A percentile compares a stretch with the other conserved stretches of the same genome.
Conservation (phyloP, 805 yeast species). For the Ogataea ramenticola region DNA sequence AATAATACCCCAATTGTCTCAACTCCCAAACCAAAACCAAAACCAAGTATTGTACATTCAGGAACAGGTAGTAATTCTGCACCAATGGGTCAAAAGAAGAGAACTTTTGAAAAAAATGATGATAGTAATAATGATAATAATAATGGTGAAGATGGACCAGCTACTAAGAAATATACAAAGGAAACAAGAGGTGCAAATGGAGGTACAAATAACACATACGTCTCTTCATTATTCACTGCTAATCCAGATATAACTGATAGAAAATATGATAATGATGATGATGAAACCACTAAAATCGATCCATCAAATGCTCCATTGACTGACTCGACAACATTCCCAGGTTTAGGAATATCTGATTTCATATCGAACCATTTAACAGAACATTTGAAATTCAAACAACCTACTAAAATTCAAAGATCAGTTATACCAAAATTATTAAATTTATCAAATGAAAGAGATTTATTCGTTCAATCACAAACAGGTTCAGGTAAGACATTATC, state of each 20-base stretch:
- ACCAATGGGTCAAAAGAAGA: slow-evolving; percentile 3
- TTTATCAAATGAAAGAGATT: slow-evolving; percentile 40
- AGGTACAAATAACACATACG: slow-evolving; percentile 56
- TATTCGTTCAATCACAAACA: slow-evolving; percentile 92
- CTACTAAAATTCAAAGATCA: slow-evolving; percentile 82
- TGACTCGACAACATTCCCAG: slow-evolving; percentile 62
- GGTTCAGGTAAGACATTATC: slow-evolving; percentile 97
- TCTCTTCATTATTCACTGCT: slow-evolving; percentile 79
- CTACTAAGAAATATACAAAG: slow-evolving; percentile 25
- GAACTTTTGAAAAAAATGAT: slow-evolving; percentile 9
- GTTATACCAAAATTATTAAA: slow-evolving; percentile 59
- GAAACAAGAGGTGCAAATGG: slow-evolving; percentile 47
- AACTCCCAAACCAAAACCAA: slow-evolving; percentile 2
- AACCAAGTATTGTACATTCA: background rate
- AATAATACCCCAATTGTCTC: slow-evolving; percentile 8
- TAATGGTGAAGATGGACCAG: slow-evolving; percentile 15
- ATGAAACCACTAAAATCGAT: slow-evolving; percentile 5
- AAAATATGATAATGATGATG: slow-evolving; percentile 26
- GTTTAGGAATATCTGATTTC: slow-evolving; percentile 56
- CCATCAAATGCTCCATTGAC: slow-evolving; percentile 87
- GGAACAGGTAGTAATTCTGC: background rate
- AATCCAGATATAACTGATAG: slow-evolving; percentile 45
- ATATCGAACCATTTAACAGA: slow-evolving; percentile 49
- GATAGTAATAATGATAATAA: slow-evolving; percentile 1
- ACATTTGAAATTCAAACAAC: slow-evolving; percentile 49